Conservation (phyloP, 2,329 filamentous ascomycete genomes). For the Ophiostoma pallidulum region DNA sequence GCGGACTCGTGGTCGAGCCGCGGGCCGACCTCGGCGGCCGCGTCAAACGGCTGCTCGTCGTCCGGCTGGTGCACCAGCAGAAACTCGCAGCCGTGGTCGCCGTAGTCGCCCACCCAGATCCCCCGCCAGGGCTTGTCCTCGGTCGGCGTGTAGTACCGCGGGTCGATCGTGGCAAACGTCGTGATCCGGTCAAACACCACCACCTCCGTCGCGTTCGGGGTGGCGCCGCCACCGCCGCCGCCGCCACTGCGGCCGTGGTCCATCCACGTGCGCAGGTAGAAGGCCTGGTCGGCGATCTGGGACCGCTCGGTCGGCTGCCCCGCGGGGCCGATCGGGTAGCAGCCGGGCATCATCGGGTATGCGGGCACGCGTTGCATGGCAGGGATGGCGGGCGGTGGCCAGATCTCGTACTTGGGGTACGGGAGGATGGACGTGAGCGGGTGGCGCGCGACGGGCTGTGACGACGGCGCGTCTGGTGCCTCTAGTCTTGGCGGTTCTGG, state of each 20-base stretch:
- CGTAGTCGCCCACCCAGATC: slow-evolving; percentile 89
- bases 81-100: slow-evolving; percentile 81
- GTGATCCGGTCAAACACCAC: slow-evolving; percentile 36
- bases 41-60: slow-evolving; percentile 26
- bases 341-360: slow-evolving; percentile 21
- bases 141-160: slow-evolving; percentile 70
- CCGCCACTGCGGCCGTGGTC: slow-evolving; percentile 39
- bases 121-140: slow-evolving; percentile 72
- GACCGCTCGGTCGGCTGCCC: slow-evolving; percentile 35
- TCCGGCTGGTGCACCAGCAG: slow-evolving; percentile 67
- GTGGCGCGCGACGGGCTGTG: no score
- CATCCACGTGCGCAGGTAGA: slow-evolving; percentile 66
- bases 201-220: not conserved
- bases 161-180: slow-evolving; percentile 64
- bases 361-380: slow-evolving; percentile 43
- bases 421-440: not conserved
- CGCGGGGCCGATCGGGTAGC: slow-evolving; percentile 20
- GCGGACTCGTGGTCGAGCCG: slow-evolving; percentile 34
- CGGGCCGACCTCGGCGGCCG: slow-evolving; percentile 22
- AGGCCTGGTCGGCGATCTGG: slow-evolving; percentile 60
- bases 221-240: no score
- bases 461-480: no score
- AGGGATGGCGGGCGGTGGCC: slow-evolving; percentile 68
- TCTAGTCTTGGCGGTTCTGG: no score
- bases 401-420: slow-evolving; percentile 48